Percentiles rank a stretch among this genome's conserved stretches.
phyloP scores from a whole-genome alignment of 169 alveolate genomes.

The Cryptosporidium muris region DNA sequence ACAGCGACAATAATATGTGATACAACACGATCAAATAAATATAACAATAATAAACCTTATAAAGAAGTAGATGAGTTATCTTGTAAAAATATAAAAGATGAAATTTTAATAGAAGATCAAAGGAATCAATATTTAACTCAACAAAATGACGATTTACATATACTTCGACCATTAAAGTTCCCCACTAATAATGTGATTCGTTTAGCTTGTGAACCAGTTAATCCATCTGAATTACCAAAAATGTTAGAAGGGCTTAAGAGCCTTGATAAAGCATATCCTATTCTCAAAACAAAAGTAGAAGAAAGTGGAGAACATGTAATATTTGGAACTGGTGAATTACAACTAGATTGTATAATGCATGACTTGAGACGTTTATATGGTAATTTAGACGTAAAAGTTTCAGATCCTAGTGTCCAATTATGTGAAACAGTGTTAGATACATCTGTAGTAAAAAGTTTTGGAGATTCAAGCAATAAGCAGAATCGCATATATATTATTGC shows the following conservation, averaged over 20 bases:
- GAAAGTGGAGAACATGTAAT: conserved; percentile 98
- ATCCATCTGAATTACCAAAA: conserved; percentile 98
- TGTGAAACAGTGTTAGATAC: conserved; percentile 95
- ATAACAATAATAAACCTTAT: too few species aligned
- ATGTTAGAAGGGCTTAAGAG: conserved; percentile 97
- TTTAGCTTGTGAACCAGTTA: conserved; percentile 97
- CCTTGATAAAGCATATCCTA: conserved; percentile 93
- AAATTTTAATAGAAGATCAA: too few species aligned
- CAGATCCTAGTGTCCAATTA: conserved; percentile 93
- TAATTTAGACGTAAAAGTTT: conserved; percentile 96
- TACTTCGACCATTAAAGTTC: conserved; percentile 74
- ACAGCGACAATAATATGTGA: conserved; percentile 85
- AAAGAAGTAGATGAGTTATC: too few species aligned
- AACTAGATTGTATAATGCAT: conserved; percentile 96
- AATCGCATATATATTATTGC: conserved; percentile 92
- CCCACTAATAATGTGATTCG: conserved; percentile 75
- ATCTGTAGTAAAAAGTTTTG: conserved; percentile 93
- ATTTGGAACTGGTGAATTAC: conserved; percentile 98
- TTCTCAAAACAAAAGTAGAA: conserved; percentile 93
- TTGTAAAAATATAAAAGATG: too few species aligned
- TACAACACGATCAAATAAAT: neutral
- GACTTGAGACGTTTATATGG: conserved; percentile 96
- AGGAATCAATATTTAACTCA: too few species aligned
- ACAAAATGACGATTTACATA: conserved; percentile 21
- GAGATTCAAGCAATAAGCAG: conserved; percentile 95